Conservation (phyloP, 2,329 filamentous ascomycete species). For the Epichloe glyceriae region DNA sequence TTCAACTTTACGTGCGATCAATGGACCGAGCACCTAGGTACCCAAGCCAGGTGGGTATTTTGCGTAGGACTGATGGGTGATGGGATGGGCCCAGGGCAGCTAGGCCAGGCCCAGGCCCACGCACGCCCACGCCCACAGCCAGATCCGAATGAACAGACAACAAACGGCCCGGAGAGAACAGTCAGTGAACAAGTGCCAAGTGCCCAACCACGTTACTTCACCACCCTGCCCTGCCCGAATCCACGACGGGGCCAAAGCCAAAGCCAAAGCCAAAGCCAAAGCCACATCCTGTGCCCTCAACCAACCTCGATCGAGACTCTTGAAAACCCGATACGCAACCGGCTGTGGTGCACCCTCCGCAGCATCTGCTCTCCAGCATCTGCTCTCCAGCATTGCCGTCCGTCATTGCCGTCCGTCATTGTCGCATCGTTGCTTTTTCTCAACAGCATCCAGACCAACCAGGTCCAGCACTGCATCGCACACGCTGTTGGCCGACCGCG, state of each 20-base stretch:
- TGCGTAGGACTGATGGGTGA: too few relatives aligned
- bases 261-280: too few relatives aligned
- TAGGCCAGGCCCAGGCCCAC: too few relatives aligned
- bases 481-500: not conserved
- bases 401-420: not conserved
- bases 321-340: not conserved
- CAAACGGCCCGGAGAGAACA: too few relatives aligned
- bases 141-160: too few relatives aligned
- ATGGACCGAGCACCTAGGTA: too few relatives aligned
- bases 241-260: not conserved
- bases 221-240: conserved; percentile 1
- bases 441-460: not conserved
- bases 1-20: too few relatives aligned
- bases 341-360: not conserved
- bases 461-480: not conserved
- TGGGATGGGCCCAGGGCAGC: too few relatives aligned
- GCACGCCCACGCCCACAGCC: too few relatives aligned
- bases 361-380: not conserved
- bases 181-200: too few relatives aligned
- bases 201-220: not conserved
- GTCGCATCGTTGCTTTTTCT: not conserved
- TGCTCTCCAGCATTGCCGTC: not conserved
- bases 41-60: too few relatives aligned
- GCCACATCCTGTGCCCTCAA: not conserved
- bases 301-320: not conserved